Percentiles rank a stretch among this genome's conserved stretches.
These are phyloP conservation scores for Naegleria gruberi DNA, from an alignment of 208 protist species.

Conservation along the genomic window DNA sequence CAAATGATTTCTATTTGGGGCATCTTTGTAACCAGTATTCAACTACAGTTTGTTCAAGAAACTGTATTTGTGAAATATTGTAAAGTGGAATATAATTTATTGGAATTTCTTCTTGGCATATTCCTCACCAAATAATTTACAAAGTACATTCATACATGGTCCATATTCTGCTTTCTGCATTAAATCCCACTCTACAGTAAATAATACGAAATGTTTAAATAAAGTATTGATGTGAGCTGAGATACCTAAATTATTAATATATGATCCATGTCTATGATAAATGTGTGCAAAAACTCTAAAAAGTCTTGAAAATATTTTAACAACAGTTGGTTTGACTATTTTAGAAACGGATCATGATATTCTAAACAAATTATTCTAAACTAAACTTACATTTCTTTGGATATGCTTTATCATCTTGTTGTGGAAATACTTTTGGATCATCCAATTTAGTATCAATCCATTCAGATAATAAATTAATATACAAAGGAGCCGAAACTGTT, in stretches of 20 bases:
- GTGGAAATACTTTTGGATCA: conserved; percentile 91
- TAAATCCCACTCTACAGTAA: background rate
- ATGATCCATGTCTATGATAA: conserved; percentile 92
- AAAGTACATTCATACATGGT: background rate
- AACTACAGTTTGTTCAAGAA: no score
- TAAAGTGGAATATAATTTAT: no score
- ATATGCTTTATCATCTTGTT: conserved; percentile 11
- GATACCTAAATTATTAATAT: conserved; percentile 83
- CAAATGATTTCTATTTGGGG: no score
- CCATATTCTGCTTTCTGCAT: background rate
- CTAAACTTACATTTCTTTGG: conserved; percentile 38
- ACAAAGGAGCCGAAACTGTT: conserved; percentile 82
- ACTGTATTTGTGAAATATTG: no score
- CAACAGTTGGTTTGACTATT: conserved; percentile 49
- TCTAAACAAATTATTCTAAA: no score
- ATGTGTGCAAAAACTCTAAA: conserved; percentile 98
- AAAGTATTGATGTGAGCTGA: conserved; percentile 87
- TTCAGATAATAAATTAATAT: conserved; percentile 91
- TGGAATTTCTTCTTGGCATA: no score
- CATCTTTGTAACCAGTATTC: no score
- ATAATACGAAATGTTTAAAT: background rate
- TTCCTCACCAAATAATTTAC: background rate
- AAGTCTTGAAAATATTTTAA: conserved; percentile 93
- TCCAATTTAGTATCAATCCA: conserved; percentile 95
- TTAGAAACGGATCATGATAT: no score